phyloP scores from a whole-genome alignment of 306 rosid species.

The Boehmeria nivea region DNA sequence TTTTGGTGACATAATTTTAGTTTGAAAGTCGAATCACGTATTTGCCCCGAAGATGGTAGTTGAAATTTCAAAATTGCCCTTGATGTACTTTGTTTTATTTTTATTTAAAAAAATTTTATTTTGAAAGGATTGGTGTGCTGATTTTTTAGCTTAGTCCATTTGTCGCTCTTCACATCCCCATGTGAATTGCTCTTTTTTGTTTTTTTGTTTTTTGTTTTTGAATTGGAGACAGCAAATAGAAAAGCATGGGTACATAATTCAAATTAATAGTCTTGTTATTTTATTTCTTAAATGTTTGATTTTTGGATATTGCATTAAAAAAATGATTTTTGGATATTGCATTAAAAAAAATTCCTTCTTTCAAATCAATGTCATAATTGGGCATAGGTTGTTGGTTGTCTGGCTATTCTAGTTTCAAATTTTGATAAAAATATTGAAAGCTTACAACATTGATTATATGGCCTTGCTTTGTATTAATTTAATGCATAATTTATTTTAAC shows the following conservation, averaged over 20 bases:
- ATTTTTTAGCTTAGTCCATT: background rate
- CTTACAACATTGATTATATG: constrained; percentile 12
- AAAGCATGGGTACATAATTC: background rate
- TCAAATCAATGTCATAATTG: background rate
- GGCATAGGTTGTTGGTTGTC: background rate
- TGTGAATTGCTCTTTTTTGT: background rate
- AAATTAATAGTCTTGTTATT: too few species aligned
- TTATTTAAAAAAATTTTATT: too few species aligned
- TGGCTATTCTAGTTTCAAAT: background rate
- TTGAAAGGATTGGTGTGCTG: too few species aligned
- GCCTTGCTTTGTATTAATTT: background rate
- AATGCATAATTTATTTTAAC: background rate
- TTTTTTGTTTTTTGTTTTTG: too few species aligned
- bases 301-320: background rate
- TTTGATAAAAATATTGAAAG: background rate
- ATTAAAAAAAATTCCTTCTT: background rate
- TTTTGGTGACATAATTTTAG: too few species aligned
- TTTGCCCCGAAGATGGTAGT: constrained; percentile 2
- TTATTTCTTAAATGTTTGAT: background rate
- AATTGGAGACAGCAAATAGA: constrained; percentile 3
- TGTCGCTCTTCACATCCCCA: background rate
- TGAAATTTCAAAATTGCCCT: constrained; percentile 16
- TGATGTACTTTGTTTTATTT: background rate
- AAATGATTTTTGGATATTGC: background rate
- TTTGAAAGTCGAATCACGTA: background rate